Evolutionary conservation across 1,284 basidiomycete genomes (phyloP).

Genomic region (Cystobasidium slooffiae): DNA sequence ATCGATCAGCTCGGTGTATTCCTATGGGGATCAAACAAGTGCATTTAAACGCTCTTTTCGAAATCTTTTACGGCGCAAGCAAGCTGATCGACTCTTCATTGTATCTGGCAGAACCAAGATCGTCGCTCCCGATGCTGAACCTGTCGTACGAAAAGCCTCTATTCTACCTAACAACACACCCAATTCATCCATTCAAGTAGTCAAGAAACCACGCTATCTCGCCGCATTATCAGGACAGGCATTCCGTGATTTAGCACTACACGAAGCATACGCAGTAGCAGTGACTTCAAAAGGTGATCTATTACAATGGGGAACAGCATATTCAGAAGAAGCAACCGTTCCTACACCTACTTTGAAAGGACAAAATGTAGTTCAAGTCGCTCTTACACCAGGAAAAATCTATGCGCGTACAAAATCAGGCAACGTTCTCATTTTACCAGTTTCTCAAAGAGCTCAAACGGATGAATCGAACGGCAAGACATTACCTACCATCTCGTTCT

Average conservation of each 20-base stretch:
- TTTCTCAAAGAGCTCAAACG: slow-evolving; percentile 57
- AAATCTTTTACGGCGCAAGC: not conserved
- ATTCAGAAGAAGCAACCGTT: slow-evolving; percentile 59
- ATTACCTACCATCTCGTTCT: slow-evolving; percentile 45
- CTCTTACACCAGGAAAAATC: slow-evolving; percentile 65
- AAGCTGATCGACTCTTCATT: not conserved
- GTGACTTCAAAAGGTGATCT: slow-evolving; percentile 86
- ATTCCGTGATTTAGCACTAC: slow-evolving; percentile 74
- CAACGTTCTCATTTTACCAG: slow-evolving; percentile 48
- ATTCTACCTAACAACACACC: slow-evolving; percentile 11
- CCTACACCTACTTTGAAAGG: slow-evolving; percentile 67
- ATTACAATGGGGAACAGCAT: slow-evolving; percentile 82
- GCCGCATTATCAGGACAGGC: slow-evolving; percentile 57
- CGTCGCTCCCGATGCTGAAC: slow-evolving; percentile 43
- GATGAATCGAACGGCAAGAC: slow-evolving; percentile 50
- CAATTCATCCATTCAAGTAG: slow-evolving; percentile 17
- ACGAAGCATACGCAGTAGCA: slow-evolving; percentile 73
- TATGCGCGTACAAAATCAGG: slow-evolving; percentile 65
- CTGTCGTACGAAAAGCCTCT: slow-evolving; percentile 23
- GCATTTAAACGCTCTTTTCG: too few relatives aligned
- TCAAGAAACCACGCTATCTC: slow-evolving; percentile 48
- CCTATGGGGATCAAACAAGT: slow-evolving; percentile 41
- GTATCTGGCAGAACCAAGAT: slow-evolving; percentile 43
- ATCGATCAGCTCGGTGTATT: slow-evolving; percentile 25
- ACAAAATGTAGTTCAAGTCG: slow-evolving; percentile 72